Percentiles rank a stretch among this genome's conserved stretches.
Conservation (phyloP, 257 asterid genomes). For the Solanum chiquidenum region DNA sequence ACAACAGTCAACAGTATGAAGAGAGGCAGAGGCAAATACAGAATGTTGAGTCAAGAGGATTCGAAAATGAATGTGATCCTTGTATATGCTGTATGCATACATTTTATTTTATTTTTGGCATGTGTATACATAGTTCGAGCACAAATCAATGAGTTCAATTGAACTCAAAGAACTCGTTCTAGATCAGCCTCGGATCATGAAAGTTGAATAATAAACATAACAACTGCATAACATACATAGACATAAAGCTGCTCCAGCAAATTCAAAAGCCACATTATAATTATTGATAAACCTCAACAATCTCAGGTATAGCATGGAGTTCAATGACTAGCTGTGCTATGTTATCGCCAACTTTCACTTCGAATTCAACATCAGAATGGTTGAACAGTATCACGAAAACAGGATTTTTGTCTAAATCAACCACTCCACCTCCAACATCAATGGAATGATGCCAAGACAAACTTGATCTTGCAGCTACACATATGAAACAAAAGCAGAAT, state of each 20-base stretch:
- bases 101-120: background rate
- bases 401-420: constrained; percentile 33
- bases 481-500: background rate
- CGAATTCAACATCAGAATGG: constrained; percentile 40
- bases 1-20: background rate
- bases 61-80: background rate
- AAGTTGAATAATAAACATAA: background rate
- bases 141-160: background rate
- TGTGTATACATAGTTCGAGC: background rate
- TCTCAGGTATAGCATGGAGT: constrained; percentile 34
- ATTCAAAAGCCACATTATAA: background rate
- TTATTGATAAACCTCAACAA: constrained; percentile 35
- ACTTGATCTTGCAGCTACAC: constrained; percentile 12
- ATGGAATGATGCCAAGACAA: constrained; percentile 8
- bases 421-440: constrained; percentile 20
- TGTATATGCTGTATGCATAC: background rate
- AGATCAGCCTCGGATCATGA: background rate
- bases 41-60: background rate
- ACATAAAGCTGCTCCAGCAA: background rate
- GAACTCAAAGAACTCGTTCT: background rate
- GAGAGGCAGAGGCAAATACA: background rate
- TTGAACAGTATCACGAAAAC: constrained; percentile 50
- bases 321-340: constrained; percentile 49
- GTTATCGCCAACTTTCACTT: constrained; percentile 38
- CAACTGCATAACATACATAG: background rate